Evolutionary conservation across 371 early-diverging fungal species (phyloP).

Genomic region (Funneliformis caledonium): DNA sequence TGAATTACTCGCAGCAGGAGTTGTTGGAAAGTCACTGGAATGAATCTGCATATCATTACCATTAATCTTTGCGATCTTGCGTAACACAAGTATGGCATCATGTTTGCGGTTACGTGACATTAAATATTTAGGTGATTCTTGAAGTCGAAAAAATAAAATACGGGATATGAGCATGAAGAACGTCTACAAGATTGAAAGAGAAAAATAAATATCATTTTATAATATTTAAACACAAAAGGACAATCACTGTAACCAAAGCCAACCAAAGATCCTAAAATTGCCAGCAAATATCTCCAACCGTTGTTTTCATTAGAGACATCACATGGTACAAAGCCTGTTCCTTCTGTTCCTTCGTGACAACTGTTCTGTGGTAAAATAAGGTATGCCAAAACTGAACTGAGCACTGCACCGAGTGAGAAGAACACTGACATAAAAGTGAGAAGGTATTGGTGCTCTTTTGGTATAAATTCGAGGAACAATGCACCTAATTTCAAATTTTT

Average conservation of each 20-base stretch:
- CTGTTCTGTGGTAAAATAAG: conserved; percentile 67
- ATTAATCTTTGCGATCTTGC: conserved; percentile 76
- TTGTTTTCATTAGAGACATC: conserved; percentile 63
- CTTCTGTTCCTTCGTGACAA: conserved; percentile 56
- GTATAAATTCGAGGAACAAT: conserved; percentile 83
- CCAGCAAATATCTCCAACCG: conserved; percentile 80
- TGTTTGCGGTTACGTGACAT: conserved; percentile 65
- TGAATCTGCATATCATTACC: conserved; percentile 28
- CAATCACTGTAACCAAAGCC: background rate
- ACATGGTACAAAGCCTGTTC: conserved; percentile 47
- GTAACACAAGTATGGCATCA: conserved; percentile 77
- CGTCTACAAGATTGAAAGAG: conserved; percentile 50
- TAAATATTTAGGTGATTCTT: conserved; percentile 84
- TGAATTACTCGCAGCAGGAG: background rate
- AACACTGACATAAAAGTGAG: conserved; percentile 85
- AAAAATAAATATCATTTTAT: background rate
- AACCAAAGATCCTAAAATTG: conserved; percentile 50
- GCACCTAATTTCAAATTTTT: conserved; percentile 57
- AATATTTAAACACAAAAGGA: background rate
- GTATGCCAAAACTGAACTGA: conserved; percentile 71
- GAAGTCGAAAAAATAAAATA: conserved; percentile 66
- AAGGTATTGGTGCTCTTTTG: conserved; percentile 75
- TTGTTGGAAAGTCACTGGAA: conserved; percentile 16
- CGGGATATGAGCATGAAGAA: conserved; percentile 73
- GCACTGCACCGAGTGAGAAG: conserved; percentile 84